A percentile compares a stretch with the other conserved stretches of the same genome.
Evolutionary conservation across 2,329 filamentous ascomycete species (phyloP).

Genomic region (Claviceps monticola): DNA sequence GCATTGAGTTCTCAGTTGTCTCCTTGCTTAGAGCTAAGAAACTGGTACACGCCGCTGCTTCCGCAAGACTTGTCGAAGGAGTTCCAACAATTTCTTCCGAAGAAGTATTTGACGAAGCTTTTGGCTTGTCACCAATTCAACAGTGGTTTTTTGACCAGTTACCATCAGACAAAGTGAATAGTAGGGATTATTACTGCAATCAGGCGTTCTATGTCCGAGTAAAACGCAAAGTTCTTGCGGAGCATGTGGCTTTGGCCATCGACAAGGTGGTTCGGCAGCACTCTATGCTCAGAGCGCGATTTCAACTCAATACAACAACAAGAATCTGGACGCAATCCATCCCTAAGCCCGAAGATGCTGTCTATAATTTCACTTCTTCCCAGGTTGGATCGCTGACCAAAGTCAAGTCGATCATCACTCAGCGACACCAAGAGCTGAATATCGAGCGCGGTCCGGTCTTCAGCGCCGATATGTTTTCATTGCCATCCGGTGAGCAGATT

Average conservation of each 20-base stretch:
- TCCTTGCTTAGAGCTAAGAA: neutral
- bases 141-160: constrained; percentile 6
- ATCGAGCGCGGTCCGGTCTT: constrained; percentile 13
- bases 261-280: constrained; percentile 3
- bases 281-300: constrained; percentile 6
- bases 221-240: neutral
- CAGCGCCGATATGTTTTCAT: neutral
- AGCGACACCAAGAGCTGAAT: constrained; percentile 1
- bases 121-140: constrained; percentile 6
- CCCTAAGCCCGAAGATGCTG: neutral
- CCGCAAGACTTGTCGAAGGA: neutral
- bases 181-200: constrained; percentile 1
- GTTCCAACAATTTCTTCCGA: neutral
- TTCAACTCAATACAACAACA: neutral
- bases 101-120: constrained; percentile 1
- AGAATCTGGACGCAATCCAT: neutral
- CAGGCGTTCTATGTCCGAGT: constrained; percentile 4
- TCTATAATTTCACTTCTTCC: neutral
- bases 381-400: neutral
- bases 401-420: neutral
- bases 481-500: constrained; percentile 8
- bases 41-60: neutral
- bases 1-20: neutral
- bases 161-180: constrained; percentile 1
- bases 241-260: neutral